Percentiles rank a stretch among this genome's conserved stretches.
Evolutionary conservation across 164 flowering plant genomes (phyloP).

Genomic region (Stephania yunnanensis): DNA sequence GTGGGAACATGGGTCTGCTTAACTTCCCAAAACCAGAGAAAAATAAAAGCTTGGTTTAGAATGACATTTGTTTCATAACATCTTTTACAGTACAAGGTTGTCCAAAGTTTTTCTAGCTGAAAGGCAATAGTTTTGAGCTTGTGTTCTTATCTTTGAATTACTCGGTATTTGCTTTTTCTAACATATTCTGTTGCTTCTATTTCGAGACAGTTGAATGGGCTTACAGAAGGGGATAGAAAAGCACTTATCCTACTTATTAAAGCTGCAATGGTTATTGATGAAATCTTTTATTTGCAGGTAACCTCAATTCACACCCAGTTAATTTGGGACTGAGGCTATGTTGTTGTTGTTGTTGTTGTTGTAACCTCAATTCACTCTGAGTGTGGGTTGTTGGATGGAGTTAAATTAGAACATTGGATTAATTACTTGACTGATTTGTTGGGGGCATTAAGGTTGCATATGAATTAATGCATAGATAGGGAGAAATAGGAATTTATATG

Average conservation of each 20-base stretch:
- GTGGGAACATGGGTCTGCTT: not conserved
- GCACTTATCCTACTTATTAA: slow-evolving; percentile 53
- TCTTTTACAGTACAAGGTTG: not conserved
- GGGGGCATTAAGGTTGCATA: not conserved
- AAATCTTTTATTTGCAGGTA: slow-evolving; percentile 79
- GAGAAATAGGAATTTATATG: not conserved
- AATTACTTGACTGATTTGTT: not conserved
- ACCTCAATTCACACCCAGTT: too few relatives aligned
- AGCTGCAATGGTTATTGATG: slow-evolving; percentile 75
- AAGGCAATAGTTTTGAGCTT: not conserved
- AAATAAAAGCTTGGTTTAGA: not conserved
- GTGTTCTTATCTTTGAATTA: not conserved
- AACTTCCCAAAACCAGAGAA: not conserved
- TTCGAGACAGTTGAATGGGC: slow-evolving; percentile 51
- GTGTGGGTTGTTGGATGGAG: not conserved
- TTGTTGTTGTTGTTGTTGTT: too few relatives aligned
- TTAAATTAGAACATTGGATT: not conserved
- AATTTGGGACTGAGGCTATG: too few relatives aligned
- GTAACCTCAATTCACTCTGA: not conserved
- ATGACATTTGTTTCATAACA: not conserved
- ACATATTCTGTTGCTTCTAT: not conserved
- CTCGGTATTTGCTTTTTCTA: not conserved
- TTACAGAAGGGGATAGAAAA: slow-evolving; percentile 62
- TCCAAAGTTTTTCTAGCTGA: not conserved
- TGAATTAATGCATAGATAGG: not conserved